A percentile compares a stretch with the other conserved stretches of the same genome.
These are phyloP conservation scores for Diospyros kaki DNA, from an alignment of 148 eudicot genomes.

Conservation along the genomic window DNA sequence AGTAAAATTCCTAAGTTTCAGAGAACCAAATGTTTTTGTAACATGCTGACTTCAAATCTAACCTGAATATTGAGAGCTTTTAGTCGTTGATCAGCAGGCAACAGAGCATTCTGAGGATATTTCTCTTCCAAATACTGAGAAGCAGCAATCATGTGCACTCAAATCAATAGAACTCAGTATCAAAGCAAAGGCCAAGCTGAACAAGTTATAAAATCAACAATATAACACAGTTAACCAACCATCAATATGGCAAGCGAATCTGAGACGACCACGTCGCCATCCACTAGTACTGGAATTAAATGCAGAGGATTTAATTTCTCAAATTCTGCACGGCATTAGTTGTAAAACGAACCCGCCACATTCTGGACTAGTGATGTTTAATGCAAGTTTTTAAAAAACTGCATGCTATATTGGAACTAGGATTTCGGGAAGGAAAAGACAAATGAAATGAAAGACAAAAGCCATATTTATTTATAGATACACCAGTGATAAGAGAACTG, in stretches of 20 bases:
- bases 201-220: slow-evolving; percentile 4
- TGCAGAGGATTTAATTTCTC: slow-evolving; percentile 56
- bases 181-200: neutral
- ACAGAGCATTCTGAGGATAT: slow-evolving; percentile 46
- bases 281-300: slow-evolving; percentile 57
- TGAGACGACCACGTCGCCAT: slow-evolving; percentile 47
- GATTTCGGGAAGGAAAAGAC: neutral
- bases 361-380: neutral
- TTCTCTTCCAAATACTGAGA: slow-evolving; percentile 63
- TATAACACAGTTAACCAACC: slow-evolving; percentile 27
- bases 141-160: slow-evolving; percentile 1
- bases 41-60: slow-evolving; percentile 10
- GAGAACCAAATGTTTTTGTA: neutral
- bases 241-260: slow-evolving; percentile 65
- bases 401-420: neutral
- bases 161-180: neutral
- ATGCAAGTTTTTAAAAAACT: neutral
- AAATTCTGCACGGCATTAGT: slow-evolving; percentile 31
- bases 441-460: neutral
- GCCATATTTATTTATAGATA: too few species aligned
- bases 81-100: slow-evolving; percentile 43
- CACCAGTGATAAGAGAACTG: too few species aligned
- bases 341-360: neutral
- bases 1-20: neutral
- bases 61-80: slow-evolving; percentile 62